A percentile compares a stretch with the other conserved stretches of the same genome.
Evolutionary conservation across 345 rosid genomes (phyloP).

Genomic region (Dipteronia sinensis): DNA sequence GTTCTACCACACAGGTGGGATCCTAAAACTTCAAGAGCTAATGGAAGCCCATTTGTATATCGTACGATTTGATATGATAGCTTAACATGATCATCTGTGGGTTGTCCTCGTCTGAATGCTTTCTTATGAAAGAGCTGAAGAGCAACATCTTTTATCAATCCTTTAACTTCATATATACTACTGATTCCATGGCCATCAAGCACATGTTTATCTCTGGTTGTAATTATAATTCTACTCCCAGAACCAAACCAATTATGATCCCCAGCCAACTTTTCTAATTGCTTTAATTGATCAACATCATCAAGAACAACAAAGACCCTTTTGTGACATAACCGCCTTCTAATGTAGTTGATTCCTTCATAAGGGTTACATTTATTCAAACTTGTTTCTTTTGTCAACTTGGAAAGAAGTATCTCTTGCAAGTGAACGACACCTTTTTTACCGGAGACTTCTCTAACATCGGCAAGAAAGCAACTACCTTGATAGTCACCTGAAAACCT

Average conservation of each 20-base stretch:
- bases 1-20: not conserved
- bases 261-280: not conserved
- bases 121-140: slow-evolving; percentile 11
- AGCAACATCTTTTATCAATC: not conserved
- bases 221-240: slow-evolving; percentile 23
- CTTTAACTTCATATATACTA: not conserved
- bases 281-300: not conserved
- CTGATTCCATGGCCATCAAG: not conserved
- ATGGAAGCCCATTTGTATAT: slow-evolving; percentile 15
- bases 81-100: not conserved
- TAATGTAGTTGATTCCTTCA: not conserved
- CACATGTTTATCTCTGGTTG: slow-evolving; percentile 8
- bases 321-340: not conserved
- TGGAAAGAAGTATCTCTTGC: slow-evolving; percentile 9
- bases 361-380: not conserved
- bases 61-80: not conserved
- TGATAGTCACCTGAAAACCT: slow-evolving; percentile 19
- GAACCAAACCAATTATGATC: not conserved
- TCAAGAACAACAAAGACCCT: slow-evolving; percentile 12
- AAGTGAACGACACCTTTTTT: not conserved
- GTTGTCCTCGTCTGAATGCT: slow-evolving; percentile 9
- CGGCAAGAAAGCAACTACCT: slow-evolving; percentile 28
- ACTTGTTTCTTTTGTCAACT: not conserved
- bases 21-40: slow-evolving; percentile 20
- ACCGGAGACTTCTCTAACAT: slow-evolving; percentile 12